Evolutionary conservation across 805 yeast species (phyloP).

Genomic region (Scheffersomyces stipitis): DNA sequence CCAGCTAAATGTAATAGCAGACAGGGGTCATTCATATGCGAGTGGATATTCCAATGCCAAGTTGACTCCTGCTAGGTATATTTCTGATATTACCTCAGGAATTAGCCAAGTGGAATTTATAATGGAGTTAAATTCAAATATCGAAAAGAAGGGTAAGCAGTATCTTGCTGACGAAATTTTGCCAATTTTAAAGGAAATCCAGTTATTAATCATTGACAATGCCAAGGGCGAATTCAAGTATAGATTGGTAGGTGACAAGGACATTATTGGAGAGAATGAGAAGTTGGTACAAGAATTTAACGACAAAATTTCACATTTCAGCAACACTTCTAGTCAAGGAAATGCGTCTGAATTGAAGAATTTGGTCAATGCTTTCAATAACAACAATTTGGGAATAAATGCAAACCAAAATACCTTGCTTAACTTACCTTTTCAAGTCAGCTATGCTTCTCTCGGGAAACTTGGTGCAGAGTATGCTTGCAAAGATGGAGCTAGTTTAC

Average conservation of each 20-base stretch:
- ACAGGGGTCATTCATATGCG: slow-evolving; percentile 86
- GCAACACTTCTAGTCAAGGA: not conserved
- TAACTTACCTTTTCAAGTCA: slow-evolving; percentile 83
- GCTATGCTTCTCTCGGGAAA: slow-evolving; percentile 70
- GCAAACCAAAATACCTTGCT: slow-evolving; percentile 44
- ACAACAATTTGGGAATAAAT: slow-evolving; percentile 10
- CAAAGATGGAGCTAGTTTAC: slow-evolving; percentile 81
- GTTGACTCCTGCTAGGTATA: slow-evolving; percentile 56
- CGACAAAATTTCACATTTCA: slow-evolving; percentile 1
- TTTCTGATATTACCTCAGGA: slow-evolving; percentile 70
- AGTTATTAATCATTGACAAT: slow-evolving; percentile 42
- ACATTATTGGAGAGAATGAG: slow-evolving; percentile 36
- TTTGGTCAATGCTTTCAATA: slow-evolving; percentile 15
- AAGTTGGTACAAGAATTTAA: slow-evolving; percentile 31
- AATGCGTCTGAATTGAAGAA: slow-evolving; percentile 4
- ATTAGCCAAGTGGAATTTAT: slow-evolving; percentile 73
- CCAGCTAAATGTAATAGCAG: slow-evolving; percentile 76
- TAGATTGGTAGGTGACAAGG: slow-evolving; percentile 60
- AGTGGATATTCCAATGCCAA: slow-evolving; percentile 63
- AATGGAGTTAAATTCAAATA: slow-evolving; percentile 52
- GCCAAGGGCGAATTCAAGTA: slow-evolving; percentile 41
- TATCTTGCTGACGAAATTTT: slow-evolving; percentile 50
- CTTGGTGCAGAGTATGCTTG: slow-evolving; percentile 66
- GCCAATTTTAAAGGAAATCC: slow-evolving; percentile 59
- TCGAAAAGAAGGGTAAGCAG: slow-evolving; percentile 40